Evolutionary conservation across 495 filamentous ascomycete genomes (phyloP).

Genomic region (Penicillium arizonense): DNA sequence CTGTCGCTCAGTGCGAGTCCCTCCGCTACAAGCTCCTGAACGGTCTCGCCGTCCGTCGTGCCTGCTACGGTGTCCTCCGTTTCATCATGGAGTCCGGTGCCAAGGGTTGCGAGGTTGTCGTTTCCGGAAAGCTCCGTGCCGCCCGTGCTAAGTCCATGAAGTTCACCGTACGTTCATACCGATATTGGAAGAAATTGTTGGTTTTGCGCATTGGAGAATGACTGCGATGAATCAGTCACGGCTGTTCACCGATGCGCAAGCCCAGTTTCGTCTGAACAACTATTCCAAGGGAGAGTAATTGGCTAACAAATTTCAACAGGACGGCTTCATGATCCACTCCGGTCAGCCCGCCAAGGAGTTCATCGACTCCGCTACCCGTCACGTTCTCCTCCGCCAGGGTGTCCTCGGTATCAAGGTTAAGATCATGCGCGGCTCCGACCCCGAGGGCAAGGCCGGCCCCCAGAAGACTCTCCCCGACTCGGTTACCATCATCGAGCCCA

Average conservation of each 20-base stretch:
- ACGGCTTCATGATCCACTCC: slow-evolving; percentile 99
- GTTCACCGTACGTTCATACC: slow-evolving; percentile 74
- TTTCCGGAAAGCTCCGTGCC: slow-evolving; percentile 97
- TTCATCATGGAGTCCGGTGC: slow-evolving; percentile 99
- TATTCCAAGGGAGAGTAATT: background rate
- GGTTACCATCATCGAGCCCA: slow-evolving; percentile 99
- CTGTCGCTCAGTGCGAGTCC: slow-evolving; percentile 99
- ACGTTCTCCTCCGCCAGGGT: slow-evolving; percentile 99
- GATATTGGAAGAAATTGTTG: background rate
- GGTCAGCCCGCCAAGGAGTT: slow-evolving; percentile 99
- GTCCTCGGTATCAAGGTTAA: slow-evolving; percentile 99
- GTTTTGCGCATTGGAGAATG: background rate
- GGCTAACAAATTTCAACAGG: slow-evolving; percentile 45
- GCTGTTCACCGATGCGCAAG: too few relatives aligned
- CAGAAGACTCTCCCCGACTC: slow-evolving; percentile 96
- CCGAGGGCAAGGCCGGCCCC: slow-evolving; percentile 97
- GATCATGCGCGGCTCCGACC: slow-evolving; percentile 99
- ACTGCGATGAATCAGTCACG: background rate
- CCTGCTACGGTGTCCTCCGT: slow-evolving; percentile 98
- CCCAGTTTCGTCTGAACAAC: background rate
- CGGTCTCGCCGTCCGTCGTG: slow-evolving; percentile 93
- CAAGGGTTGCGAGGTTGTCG: slow-evolving; percentile 99
- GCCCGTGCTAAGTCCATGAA: slow-evolving; percentile 99
- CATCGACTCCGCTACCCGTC: slow-evolving; percentile 95
- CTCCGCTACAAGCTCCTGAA: slow-evolving; percentile 99